These are phyloP conservation scores for Panicum hallii DNA, from an alignment of 202 grass and related monocot genomes.

Conservation along the genomic window DNA sequence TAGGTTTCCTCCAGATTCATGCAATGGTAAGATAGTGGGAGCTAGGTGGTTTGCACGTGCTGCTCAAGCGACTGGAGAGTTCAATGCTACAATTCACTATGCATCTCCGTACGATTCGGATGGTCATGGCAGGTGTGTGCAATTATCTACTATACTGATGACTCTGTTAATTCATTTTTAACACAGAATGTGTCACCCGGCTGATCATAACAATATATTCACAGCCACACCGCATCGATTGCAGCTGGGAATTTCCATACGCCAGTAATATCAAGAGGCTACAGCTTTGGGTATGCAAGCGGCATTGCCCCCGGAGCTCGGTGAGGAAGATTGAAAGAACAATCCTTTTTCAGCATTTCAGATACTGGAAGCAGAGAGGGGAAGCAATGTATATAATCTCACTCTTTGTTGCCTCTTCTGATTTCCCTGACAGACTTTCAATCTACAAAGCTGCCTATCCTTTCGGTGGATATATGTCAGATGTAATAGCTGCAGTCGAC, in stretches of 20 bases:
- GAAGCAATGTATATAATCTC: conserved; percentile 21
- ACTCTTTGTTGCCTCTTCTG: conserved; percentile 30
- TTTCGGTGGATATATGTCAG: conserved; percentile 95
- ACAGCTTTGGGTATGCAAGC: conserved; percentile 86
- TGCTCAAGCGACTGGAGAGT: conserved; percentile 72
- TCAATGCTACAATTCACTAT: conserved; percentile 87
- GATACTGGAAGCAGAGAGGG: neutral
- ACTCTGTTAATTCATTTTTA: conserved; percentile 23
- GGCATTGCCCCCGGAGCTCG: conserved; percentile 87
- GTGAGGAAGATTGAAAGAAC: conserved; percentile 53
- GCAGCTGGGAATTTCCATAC: conserved; percentile 82
- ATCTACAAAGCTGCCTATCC: conserved; percentile 93
- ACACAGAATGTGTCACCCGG: conserved; percentile 22
- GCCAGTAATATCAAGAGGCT: conserved; percentile 62
- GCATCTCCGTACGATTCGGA: conserved; percentile 96
- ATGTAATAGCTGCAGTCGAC: conserved; percentile 90
- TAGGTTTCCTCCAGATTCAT: conserved; percentile 74
- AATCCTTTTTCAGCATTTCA: conserved; percentile 30
- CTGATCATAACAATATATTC: conserved; percentile 43
- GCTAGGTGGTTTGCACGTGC: conserved; percentile 80
- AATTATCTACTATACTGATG: conserved; percentile 14
- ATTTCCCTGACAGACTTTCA: conserved; percentile 63
- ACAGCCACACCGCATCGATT: conserved; percentile 82
- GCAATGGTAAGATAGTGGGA: conserved; percentile 86
- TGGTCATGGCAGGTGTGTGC: conserved; percentile 90